Conservation (phyloP, 192 early-diverging fungal genomes). For the Phycomyces blakesleeanus region DNA sequence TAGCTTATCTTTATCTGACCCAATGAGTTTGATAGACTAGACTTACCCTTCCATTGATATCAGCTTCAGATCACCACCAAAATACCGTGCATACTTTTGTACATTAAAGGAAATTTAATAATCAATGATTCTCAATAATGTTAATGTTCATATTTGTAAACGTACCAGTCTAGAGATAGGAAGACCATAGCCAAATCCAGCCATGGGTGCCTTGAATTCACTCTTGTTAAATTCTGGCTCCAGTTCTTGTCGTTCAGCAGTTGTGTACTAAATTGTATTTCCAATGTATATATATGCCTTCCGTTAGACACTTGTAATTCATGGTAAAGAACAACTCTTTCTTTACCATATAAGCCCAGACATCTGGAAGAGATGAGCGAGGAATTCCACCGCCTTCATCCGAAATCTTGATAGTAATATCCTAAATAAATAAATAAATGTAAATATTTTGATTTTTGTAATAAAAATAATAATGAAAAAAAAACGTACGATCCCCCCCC, state of each 20-base stretch:
- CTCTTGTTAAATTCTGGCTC: slow-evolving; percentile 69
- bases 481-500: no score
- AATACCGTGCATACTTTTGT: slow-evolving; percentile 94
- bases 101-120: no score
- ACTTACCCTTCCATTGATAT: slow-evolving; percentile 92
- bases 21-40: no score
- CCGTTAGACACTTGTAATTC: background rate
- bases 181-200: slow-evolving; percentile 92
- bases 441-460: background rate
- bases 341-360: slow-evolving; percentile 95
- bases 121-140: no score
- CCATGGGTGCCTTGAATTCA: slow-evolving; percentile 77
- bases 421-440: slow-evolving; percentile 44
- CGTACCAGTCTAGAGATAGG: slow-evolving; percentile 74
- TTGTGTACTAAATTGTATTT: slow-evolving; percentile 55
- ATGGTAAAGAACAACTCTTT: slow-evolving; percentile 18
- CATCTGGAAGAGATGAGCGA: slow-evolving; percentile 78
- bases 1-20: no score
- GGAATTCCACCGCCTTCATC: slow-evolving; percentile 96
- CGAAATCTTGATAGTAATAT: slow-evolving; percentile 94
- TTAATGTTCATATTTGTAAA: background rate
- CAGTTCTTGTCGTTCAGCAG: slow-evolving; percentile 64
- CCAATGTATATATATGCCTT: no score
- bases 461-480: no score
- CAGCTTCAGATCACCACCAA: slow-evolving; percentile 91